These are phyloP conservation scores for Penicillium turbatum DNA, from an alignment of 495 filamentous ascomycete species.

Conservation along the genomic window DNA sequence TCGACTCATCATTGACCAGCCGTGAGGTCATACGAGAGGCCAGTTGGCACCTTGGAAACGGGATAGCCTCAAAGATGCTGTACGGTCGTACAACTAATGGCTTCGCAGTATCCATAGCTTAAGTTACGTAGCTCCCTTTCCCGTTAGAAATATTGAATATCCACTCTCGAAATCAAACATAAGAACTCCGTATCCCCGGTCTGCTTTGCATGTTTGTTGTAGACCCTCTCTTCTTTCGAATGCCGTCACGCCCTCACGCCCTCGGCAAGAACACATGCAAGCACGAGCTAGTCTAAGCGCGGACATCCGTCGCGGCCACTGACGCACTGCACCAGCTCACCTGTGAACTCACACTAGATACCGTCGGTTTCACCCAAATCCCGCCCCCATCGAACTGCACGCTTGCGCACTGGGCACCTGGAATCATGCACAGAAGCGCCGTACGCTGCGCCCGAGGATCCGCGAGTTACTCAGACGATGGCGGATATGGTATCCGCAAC, in stretches of 20 bases:
- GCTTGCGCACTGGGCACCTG: too few species aligned
- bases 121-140: background rate
- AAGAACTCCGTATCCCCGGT: background rate
- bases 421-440: too few species aligned
- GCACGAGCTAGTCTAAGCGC: background rate
- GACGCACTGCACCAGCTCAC: too few species aligned
- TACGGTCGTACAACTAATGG: background rate
- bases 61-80: background rate
- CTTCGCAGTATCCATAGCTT: background rate
- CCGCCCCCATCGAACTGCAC: too few species aligned
- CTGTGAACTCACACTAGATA: too few species aligned
- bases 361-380: too few species aligned
- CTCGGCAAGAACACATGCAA: slow-evolving; percentile 1
- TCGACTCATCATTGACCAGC: slow-evolving; percentile 6
- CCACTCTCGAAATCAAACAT: background rate
- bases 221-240: background rate
- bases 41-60: background rate
- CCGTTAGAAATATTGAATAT: background rate
- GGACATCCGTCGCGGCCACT: too few species aligned
- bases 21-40: slow-evolving; percentile 6
- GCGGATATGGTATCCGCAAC: too few species aligned
- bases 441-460: too few species aligned
- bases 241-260: background rate
- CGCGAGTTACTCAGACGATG: too few species aligned
- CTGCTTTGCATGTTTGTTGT: background rate